A percentile compares a stretch with the other conserved stretches of the same genome.
Conservation (phyloP, 805 yeast species). For the Ogataea nakhonphanomensis region DNA sequence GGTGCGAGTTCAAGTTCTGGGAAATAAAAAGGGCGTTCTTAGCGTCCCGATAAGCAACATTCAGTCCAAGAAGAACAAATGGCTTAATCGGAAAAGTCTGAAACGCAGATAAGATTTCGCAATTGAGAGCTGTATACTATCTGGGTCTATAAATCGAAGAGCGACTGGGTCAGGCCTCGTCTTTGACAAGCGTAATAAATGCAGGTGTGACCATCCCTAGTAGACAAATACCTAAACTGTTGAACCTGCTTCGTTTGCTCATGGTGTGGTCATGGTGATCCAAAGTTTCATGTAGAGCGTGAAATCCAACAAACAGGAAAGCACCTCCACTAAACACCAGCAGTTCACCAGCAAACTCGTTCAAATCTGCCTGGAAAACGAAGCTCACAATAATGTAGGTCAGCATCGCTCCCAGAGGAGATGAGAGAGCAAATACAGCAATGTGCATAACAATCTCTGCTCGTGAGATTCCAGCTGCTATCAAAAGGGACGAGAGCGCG, state of each 20-base stretch:
- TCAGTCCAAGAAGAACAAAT: constrained; percentile 23
- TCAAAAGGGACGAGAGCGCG: constrained; percentile 56
- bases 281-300: constrained; percentile 50
- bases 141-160: constrained; percentile 2
- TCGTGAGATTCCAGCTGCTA: constrained; percentile 33
- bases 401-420: constrained; percentile 57
- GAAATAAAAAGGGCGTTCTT: constrained; percentile 12
- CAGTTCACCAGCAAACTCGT: constrained; percentile 48
- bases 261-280: constrained; percentile 1
- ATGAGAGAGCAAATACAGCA: constrained; percentile 50
- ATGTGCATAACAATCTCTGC: constrained; percentile 43
- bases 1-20: constrained; percentile 37
- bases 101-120: constrained; percentile 13
- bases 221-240: constrained; percentile 19
- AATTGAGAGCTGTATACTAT: constrained; percentile 1
- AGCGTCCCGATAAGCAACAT: constrained; percentile 25
- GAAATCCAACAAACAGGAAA: constrained; percentile 66
- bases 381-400: constrained; percentile 36
- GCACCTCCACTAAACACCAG: constrained; percentile 69
- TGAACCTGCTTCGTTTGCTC: constrained; percentile 4
- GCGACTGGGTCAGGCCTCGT: constrained; percentile 12
- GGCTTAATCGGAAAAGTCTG: constrained; percentile 27
- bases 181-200: constrained; percentile 25
- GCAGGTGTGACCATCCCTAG: constrained; percentile 32
- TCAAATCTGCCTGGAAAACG: constrained; percentile 14